phyloP scores from a whole-genome alignment of 805 yeast genomes.

The Teunomyces gatunensis region DNA sequence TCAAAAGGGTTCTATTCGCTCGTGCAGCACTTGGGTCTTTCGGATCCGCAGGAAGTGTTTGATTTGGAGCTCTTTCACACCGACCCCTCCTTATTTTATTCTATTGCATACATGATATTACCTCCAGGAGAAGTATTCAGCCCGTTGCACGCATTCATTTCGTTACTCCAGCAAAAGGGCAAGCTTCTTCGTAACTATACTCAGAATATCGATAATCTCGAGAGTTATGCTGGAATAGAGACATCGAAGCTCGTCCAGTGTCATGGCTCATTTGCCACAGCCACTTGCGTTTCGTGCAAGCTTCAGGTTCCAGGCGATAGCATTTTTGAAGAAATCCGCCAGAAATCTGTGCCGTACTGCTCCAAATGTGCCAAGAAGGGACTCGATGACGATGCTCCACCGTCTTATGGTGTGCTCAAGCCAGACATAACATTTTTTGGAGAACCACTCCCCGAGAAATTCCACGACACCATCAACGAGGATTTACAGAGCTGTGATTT shows the following conservation, averaged over 20 bases:
- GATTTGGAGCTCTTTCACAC: slow-evolving; percentile 35
- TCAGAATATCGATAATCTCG: slow-evolving; percentile 87
- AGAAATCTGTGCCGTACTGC: slow-evolving; percentile 65
- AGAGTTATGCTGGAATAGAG: slow-evolving; percentile 72
- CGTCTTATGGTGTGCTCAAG: slow-evolving; percentile 77
- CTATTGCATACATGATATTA: slow-evolving; percentile 43
- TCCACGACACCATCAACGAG: slow-evolving; percentile 55
- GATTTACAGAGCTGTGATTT: slow-evolving; percentile 74
- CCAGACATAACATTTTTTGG: slow-evolving; percentile 94
- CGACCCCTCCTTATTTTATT: slow-evolving; percentile 40
- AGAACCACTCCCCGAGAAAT: slow-evolving; percentile 70
- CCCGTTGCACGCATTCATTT: slow-evolving; percentile 73
- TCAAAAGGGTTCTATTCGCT: slow-evolving; percentile 63
- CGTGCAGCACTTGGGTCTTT: slow-evolving; percentile 44
- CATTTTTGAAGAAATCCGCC: slow-evolving; percentile 58
- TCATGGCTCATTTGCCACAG: slow-evolving; percentile 89
- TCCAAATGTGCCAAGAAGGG: slow-evolving; percentile 50
- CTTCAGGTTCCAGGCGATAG: slow-evolving; percentile 63
- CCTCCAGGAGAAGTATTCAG: slow-evolving; percentile 38
- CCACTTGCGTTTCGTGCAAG: slow-evolving; percentile 78
- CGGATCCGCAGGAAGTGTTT: slow-evolving; percentile 46
- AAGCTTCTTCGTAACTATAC: slow-evolving; percentile 83
- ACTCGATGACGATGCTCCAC: slow-evolving; percentile 29
- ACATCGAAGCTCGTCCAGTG: slow-evolving; percentile 76
- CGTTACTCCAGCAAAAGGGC: slow-evolving; percentile 67